Base-by-base conservation (phyloP, 108 stramenopile species). In the Thalassiosira profunda region DNA sequence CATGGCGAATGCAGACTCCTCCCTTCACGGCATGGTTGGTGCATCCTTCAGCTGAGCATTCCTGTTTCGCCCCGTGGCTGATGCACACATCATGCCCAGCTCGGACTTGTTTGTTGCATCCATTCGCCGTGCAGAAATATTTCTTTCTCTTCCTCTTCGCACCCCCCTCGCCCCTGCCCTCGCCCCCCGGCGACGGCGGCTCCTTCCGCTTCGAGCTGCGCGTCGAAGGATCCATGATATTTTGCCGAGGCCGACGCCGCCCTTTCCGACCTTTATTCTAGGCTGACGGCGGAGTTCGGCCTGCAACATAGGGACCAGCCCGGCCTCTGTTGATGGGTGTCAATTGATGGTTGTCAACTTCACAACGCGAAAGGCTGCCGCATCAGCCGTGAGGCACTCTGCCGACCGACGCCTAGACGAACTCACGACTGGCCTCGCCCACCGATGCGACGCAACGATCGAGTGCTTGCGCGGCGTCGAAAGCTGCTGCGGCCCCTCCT, bases 1-100 rank as follows among this genome's bases (percentile, higher is more conserved):
- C 49, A 28, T 51, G 49, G n/a, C 49, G 49, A 5, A 51, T 51
- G 17, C 49, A 51, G 9, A 51, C 24, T 1, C 49, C 49, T n/a
- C 49, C 49, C 23, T 51, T 51, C 18, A 33, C 31, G 15, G 49
- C 18, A 51, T 51, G 30, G 14, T 51, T 51, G 49, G 49, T 51
- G 30, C 49, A 51, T 33, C 30, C 49, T 5, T 12, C 5, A 2
- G 30, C 15, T 0, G 49, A 51, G 15, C 49, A 51, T 11, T n/a
- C 30, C 9, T 33, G 49, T 2, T 18, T n/a, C 30, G 49, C 49
- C 5, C 49, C 49, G 12, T 51, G 49, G 14, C 49, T 26, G 3
- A 33, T 33, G 0, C 49, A 51, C 4, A 51, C 49, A 5, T 20
- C 43, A 31, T 31, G 28, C 17, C 51, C 51, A n/a, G n/a, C n/a